Evolutionary conservation across 352 stramenopile genomes (phyloP), one percentile per base, ranked within the genome.

Genomic region (Pythium phragmitis): DNA sequence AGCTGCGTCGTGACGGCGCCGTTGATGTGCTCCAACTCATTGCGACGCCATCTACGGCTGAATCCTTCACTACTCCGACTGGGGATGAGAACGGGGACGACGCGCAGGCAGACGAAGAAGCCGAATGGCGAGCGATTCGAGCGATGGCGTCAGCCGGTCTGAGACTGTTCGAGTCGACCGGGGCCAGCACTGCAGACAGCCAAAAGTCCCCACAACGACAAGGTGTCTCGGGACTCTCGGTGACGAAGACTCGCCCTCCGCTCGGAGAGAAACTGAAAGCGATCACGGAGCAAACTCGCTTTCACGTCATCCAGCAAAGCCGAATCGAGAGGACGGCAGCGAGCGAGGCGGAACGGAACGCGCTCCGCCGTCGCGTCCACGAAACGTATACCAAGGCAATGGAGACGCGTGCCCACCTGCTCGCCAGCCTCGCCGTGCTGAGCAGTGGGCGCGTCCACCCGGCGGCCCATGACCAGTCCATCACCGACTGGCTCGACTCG

Each of bases 401-500:
- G 57, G 65, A 57, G 17, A 46, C 84, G 30, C 74, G 77, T 13
- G 36, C 30, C 6, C 67, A 76, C 58, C 70, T 82, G 47, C 34
- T 76, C 2, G 21, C 41, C 3, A 76, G 80, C 14, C 52, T 91
- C 0, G 51, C 37, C 5, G 43, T 89, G 7, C 43, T 91, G 7
- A 74, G 45, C 50, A 69, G 36, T 30, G 82, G 73, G 13, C 63
- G 82, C n/a, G 21, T 63, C 3, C 82, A 88, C 33, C 71, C 80
- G 26, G 68, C 56, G 7, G 63, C 82, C 9, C 61, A 67, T 0
- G 54, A 72, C 3, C 78, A 89, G 63, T 37, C 50, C 1, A 80
- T 91, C 54, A 50, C 57, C 0, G 70, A 78, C 7, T 91, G 82
- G 82, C 75, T 88, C 3, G 72, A 67, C 21, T 88, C 82, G 0